Base-by-base conservation (phyloP, 164 flowering plant genomes). In the Hamamelis virginiana region DNA sequence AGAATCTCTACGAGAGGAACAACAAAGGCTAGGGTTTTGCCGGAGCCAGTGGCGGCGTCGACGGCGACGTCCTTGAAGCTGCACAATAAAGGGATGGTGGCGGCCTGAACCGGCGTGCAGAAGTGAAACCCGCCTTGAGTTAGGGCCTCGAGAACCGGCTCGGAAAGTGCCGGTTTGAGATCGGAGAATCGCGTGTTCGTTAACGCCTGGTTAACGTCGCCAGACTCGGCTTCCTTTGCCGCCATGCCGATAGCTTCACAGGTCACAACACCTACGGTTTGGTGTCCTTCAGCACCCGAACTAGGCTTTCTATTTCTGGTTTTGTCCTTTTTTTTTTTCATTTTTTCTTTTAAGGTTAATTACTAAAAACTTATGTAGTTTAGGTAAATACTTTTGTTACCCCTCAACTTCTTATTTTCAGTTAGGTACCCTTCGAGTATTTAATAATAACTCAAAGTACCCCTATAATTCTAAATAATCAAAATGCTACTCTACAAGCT, bases 1-100 rank as follows among this genome's bases (percentile, higher is more conserved):
- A 92, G 84, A 19, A 92, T 89, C 72, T 95, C 97, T 21, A 92
- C 91, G 41, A 89, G 62, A 13, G 97, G 98, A 18, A 95, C 81
- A 10, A 95, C 78, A 69, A 95, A 95, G 14, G 98, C 96, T 63
- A 95, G 87, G 81, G 97, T 91, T 83, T 92, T 95, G 0, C 96
- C 97, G 13, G 98, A 95, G 61, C 97, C 97, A 38, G 98, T 92
- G 77, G 97, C 97, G 74, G 97, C 98, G 75, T 95, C 97, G 46
- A 95, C 97, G 27, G 94, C 77, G 15, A 91, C 97, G 72, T 95
- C 98, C 72, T 95, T 95, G 86, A 66, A 86, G 80, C 77, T 78
- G 76, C 92, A 88, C 18, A 95, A 86, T 23, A 89, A 69, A 3
- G 97, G 96, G 65, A 94, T 94, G 12, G 98, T 89, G 64, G 88